phyloP scores from a whole-genome alignment of 495 filamentous ascomycete genomes.

The Xylaria grammica region DNA sequence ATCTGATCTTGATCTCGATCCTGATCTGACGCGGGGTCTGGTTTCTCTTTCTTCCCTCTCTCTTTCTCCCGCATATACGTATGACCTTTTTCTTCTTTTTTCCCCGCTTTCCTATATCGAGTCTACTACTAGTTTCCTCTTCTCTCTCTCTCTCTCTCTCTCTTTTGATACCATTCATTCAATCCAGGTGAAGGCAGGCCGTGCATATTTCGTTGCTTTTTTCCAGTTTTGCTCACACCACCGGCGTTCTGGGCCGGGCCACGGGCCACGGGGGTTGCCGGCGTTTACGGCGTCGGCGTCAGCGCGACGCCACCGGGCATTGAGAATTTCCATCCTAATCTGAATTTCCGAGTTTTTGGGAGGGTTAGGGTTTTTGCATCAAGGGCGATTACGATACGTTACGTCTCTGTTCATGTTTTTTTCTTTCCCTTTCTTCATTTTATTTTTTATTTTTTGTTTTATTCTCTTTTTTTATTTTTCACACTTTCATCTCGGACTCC shows the following conservation, averaged over 20 bases:
- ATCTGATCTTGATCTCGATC: constrained; percentile 17
- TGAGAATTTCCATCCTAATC: too few relatives aligned
- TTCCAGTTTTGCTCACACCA: too few relatives aligned
- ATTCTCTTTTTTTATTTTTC: constrained; percentile 11
- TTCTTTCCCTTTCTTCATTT: constrained; percentile 3
- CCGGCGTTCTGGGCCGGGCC: not conserved
- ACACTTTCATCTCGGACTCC: not conserved
- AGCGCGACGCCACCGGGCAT: too few relatives aligned
- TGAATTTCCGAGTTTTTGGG: not conserved
- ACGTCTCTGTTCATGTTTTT: not conserved
- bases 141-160: constrained; percentile 4
- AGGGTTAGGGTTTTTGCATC: too few relatives aligned
- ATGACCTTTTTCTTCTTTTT: not conserved
- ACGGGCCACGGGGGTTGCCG: too few relatives aligned
- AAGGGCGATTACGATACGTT: too few relatives aligned
- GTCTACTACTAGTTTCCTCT: constrained; percentile 3
- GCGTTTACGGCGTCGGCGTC: constrained; percentile 10
- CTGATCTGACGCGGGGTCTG: too few relatives aligned
- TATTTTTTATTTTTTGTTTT: constrained; percentile 15
- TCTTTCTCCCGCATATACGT: too few relatives aligned
- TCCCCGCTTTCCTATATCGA: constrained; percentile 15
- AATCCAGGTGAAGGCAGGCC: not conserved
- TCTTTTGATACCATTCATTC: constrained; percentile 17
- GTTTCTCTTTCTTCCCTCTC: too few relatives aligned
- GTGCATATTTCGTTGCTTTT: not conserved